A percentile compares a stretch with the other conserved stretches of the same genome.
These are phyloP conservation scores for Immersiella caudata DNA, from an alignment of 495 filamentous ascomycete genomes.

Conservation along the genomic window DNA sequence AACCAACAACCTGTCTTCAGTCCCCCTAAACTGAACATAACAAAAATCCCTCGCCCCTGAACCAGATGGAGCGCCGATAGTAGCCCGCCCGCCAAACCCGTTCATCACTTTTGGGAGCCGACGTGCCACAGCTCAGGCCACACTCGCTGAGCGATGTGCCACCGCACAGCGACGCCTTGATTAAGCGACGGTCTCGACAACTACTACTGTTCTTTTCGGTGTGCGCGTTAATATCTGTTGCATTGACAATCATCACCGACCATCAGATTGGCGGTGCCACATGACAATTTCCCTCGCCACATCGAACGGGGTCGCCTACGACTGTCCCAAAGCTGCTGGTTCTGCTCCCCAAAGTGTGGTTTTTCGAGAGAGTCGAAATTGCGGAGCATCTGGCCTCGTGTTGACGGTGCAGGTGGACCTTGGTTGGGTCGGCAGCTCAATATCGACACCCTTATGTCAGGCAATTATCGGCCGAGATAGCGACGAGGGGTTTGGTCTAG, in stretches of 20 bases:
- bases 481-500: slow-evolving; percentile 29
- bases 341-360: not conserved
- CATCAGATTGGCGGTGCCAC: slow-evolving; percentile 28
- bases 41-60: slow-evolving; percentile 2
- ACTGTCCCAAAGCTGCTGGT: slow-evolving; percentile 9
- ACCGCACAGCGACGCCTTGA: slow-evolving; percentile 3
- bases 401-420: slow-evolving; percentile 15
- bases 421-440: slow-evolving; percentile 31
- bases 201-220: not conserved
- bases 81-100: not conserved
- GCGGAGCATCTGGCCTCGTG: slow-evolving; percentile 15
- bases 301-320: slow-evolving; percentile 6
- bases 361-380: slow-evolving; percentile 26
- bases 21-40: not conserved
- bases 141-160: slow-evolving; percentile 7
- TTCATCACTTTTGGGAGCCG: not conserved
- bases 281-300: slow-evolving; percentile 29
- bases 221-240: slow-evolving; percentile 33
- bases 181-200: slow-evolving; percentile 19
- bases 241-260: slow-evolving; percentile 31
- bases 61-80: not conserved
- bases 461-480: slow-evolving; percentile 42
- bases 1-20: slow-evolving; percentile 5
- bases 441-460: slow-evolving; percentile 34
- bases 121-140: slow-evolving; percentile 14